These are phyloP conservation scores for Sclerotinia trifoliorum DNA, from an alignment of 2,329 filamentous ascomycete species.

Conservation along the genomic window DNA sequence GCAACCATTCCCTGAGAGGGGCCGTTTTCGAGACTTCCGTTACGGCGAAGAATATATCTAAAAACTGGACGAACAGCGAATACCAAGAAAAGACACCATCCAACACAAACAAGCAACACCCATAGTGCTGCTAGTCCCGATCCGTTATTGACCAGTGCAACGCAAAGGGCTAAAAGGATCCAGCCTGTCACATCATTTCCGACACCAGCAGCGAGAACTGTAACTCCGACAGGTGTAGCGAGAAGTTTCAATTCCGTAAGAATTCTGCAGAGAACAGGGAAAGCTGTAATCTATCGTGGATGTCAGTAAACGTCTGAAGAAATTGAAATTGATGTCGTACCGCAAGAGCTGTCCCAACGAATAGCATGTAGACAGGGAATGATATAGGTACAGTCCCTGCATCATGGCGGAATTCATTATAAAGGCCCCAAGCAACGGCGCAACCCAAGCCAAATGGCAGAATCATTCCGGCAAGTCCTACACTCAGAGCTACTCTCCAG, in stretches of 20 bases:
- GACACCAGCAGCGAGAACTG: constrained; percentile 85
- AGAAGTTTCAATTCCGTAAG: constrained; percentile 87
- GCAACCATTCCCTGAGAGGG: constrained; percentile 83
- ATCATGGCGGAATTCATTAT: constrained; percentile 61
- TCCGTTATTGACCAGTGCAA: constrained; percentile 86
- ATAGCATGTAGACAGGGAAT: constrained; percentile 67
- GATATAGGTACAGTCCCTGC: constrained; percentile 54
- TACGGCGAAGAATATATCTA: constrained; percentile 69
- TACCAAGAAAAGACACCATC: constrained; percentile 73
- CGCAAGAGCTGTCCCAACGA: constrained; percentile 89
- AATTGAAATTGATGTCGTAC: constrained; percentile 20
- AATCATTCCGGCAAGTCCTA: constrained; percentile 76
- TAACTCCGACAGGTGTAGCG: constrained; percentile 78
- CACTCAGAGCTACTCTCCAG: constrained; percentile 75
- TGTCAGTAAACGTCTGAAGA: not conserved
- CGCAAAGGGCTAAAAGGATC: constrained; percentile 89
- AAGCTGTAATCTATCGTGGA: constrained; percentile 65
- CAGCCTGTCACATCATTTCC: constrained; percentile 91
- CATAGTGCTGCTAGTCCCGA: constrained; percentile 80
- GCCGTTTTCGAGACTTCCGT: constrained; percentile 79
- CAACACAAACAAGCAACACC: constrained; percentile 73
- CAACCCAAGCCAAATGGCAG: constrained; percentile 80
- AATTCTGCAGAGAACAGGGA: constrained; percentile 92
- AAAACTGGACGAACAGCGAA: constrained; percentile 73
- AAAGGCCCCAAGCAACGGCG: constrained; percentile 78